Evolutionary conservation across 352 stramenopile genomes (phyloP).

Genomic region (Phytophthora sansomeana): DNA sequence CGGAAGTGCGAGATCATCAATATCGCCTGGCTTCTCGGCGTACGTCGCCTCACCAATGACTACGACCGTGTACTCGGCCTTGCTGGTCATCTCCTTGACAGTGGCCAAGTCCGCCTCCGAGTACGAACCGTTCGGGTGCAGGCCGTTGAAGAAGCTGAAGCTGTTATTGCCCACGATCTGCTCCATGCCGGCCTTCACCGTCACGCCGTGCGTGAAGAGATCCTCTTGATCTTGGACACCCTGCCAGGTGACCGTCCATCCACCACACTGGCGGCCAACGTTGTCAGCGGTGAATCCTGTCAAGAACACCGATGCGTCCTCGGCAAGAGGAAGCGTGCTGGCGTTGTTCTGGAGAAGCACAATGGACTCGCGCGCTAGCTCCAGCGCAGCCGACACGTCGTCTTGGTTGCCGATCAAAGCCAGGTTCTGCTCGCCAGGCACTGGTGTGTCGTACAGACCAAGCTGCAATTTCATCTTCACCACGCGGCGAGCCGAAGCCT

Average conservation of each 20-base stretch:
- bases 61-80: conserved; percentile 57
- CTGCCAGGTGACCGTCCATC: conserved; percentile 77
- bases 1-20: conserved; percentile 64
- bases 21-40: conserved; percentile 79
- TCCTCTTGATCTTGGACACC: conserved; percentile 54
- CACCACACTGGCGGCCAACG: conserved; percentile 58
- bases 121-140: conserved; percentile 52
- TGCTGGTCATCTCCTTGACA: conserved; percentile 47
- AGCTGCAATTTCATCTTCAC: conserved; percentile 64
- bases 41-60: conserved; percentile 75
- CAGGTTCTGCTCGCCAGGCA: conserved; percentile 36
- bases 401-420: conserved; percentile 2
- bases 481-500: conserved; percentile 54
- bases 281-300: conserved; percentile 57
- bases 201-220: conserved; percentile 44
- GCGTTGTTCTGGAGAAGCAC: too few species aligned
- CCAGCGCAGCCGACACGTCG: conserved; percentile 1
- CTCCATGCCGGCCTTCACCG: conserved; percentile 53
- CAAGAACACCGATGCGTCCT: conserved; percentile 30
- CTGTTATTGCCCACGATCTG: conserved; percentile 15
- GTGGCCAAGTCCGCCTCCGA: conserved; percentile 42
- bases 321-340: conserved; percentile 1
- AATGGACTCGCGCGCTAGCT: background rate
- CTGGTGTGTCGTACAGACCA: conserved; percentile 19
- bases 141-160: conserved; percentile 52